phyloP scores from a whole-genome alignment of 768 basidiomycete species.

The Astraeus odoratus region DNA sequence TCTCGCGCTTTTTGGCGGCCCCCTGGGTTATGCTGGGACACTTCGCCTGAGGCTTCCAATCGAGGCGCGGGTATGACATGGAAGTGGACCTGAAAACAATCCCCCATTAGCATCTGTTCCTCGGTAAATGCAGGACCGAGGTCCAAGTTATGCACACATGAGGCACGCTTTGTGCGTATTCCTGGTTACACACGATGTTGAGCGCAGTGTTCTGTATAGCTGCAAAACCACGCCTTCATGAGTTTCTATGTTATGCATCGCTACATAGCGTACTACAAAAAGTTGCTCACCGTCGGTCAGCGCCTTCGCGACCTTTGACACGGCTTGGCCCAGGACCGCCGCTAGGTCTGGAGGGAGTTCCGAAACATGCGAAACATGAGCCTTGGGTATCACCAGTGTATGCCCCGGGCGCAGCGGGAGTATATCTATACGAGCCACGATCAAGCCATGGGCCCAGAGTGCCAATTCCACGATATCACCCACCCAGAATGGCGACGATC shows the following conservation, averaged over 20 bases:
- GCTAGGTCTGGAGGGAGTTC: constrained; percentile 58
- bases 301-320: constrained; percentile 57
- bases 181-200: constrained; percentile 76
- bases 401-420: constrained; percentile 61
- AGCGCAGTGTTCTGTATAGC: constrained; percentile 53
- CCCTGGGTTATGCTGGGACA: neutral
- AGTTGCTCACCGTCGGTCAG: constrained; percentile 48
- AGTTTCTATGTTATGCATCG: neutral
- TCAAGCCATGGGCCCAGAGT: neutral
- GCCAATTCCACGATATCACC: constrained; percentile 6
- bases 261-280: neutral
- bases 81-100: constrained; percentile 64
- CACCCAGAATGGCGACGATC: constrained; percentile 61
- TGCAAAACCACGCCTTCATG: neutral
- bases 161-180: constrained; percentile 75
- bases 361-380: constrained; percentile 53
- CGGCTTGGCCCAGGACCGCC: constrained; percentile 48
- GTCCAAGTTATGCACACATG: constrained; percentile 41
- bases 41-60: constrained; percentile 21
- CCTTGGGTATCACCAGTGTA: constrained; percentile 64
- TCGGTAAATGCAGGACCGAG: too few species aligned
- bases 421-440: constrained; percentile 42
- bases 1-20: constrained; percentile 1
- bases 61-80: constrained; percentile 70
- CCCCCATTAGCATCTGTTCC: too few species aligned